Percentiles rank a stretch among this genome's conserved stretches.
Evolutionary conservation across 192 early-diverging fungal species (phyloP).

Genomic region (Mortierella hygrophila): DNA sequence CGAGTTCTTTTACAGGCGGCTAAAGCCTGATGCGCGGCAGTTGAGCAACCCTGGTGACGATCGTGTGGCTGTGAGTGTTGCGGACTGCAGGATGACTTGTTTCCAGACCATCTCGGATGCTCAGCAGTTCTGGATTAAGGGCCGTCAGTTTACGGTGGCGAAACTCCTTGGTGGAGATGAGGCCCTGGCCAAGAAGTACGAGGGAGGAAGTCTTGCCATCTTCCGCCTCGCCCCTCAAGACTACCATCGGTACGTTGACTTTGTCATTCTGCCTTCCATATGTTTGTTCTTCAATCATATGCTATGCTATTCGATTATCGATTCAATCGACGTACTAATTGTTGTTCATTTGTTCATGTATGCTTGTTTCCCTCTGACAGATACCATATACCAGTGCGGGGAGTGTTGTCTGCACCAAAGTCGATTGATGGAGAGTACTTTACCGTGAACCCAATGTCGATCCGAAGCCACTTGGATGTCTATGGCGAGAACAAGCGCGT

Average conservation of each 20-base stretch:
- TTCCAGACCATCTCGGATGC: constrained; percentile 75
- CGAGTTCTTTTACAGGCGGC: constrained; percentile 86
- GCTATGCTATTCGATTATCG: neutral
- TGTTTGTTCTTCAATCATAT: neutral
- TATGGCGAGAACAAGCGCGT: constrained; percentile 84
- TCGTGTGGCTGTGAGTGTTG: constrained; percentile 74
- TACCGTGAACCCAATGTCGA: constrained; percentile 90
- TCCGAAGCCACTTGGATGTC: constrained; percentile 76
- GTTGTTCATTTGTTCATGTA: neutral
- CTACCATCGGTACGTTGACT: constrained; percentile 72
- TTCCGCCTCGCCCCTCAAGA: constrained; percentile 88
- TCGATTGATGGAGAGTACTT: constrained; percentile 79
- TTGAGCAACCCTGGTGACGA: constrained; percentile 62
- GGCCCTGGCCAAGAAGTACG: constrained; percentile 61
- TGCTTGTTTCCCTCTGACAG: constrained; percentile 19
- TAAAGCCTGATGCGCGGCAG: constrained; percentile 75
- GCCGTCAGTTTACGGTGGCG: constrained; percentile 74
- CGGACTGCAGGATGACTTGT: constrained; percentile 80
- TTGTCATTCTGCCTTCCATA: too few relatives aligned
- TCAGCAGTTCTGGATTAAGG: constrained; percentile 85
- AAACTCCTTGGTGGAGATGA: constrained; percentile 69
- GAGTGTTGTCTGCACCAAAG: constrained; percentile 66
- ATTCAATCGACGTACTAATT: neutral
- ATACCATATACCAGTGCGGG: constrained; percentile 82
- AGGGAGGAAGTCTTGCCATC: constrained; percentile 75